Conservation (phyloP, 2,329 filamentous ascomycete genomes). For the Colletotrichum tanaceti region DNA sequence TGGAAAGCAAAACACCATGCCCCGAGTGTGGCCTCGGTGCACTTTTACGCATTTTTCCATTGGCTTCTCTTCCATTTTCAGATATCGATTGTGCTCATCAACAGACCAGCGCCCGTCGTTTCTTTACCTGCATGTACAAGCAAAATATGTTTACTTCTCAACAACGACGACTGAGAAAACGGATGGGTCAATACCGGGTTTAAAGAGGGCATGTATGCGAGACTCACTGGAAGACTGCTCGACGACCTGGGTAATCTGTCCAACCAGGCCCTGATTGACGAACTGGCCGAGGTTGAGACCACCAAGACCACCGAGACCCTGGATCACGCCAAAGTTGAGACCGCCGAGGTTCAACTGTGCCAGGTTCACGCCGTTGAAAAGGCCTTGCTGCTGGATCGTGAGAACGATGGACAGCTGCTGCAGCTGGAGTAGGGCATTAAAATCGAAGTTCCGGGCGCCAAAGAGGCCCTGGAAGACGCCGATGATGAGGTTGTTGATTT, state of each 20-base stretch:
- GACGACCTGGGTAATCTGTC: conserved; percentile 47
- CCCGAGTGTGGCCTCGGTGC: background rate
- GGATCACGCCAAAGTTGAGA: conserved; percentile 48
- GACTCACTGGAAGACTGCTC: conserved; percentile 39
- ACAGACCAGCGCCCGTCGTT: background rate
- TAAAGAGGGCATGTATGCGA: too few relatives aligned
- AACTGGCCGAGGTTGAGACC: conserved; percentile 48
- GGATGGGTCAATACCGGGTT: background rate
- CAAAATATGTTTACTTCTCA: conserved; percentile 8
- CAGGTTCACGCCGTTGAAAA: conserved; percentile 48
- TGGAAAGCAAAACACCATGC: background rate
- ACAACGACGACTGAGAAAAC: conserved; percentile 8
- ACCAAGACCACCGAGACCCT: conserved; percentile 44
- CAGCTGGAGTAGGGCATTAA: conserved; percentile 54
- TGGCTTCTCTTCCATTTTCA: background rate
- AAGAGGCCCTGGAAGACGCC: conserved; percentile 57
- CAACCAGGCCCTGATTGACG: conserved; percentile 45
- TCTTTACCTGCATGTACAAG: background rate
- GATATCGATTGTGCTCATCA: background rate
- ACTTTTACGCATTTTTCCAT: background rate
- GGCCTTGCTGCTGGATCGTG: conserved; percentile 48
- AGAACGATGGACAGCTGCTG: conserved; percentile 56
- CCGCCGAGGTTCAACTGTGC: conserved; percentile 44
- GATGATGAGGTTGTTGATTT: conserved; percentile 54
- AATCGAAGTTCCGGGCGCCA: conserved; percentile 53